Base-by-base conservation (phyloP, 2,329 filamentous ascomycete genomes). In the Chalaropsis ovoidea region DNA sequence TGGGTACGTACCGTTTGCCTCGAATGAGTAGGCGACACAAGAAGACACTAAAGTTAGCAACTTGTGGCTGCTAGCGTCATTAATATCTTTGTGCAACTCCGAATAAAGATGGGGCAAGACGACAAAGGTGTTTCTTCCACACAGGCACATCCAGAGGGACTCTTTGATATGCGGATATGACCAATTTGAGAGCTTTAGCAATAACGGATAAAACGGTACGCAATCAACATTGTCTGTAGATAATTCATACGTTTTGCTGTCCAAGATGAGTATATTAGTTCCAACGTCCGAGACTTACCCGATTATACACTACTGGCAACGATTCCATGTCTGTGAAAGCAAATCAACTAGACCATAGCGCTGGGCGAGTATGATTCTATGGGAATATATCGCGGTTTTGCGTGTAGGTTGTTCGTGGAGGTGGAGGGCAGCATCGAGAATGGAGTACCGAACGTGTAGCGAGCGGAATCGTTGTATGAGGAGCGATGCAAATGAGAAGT, bases 81-180 rank as follows among this genome's bases (percentile, higher is more conserved):
- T 41, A 64, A 6, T 63, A 22, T 17, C 24, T 56, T 66, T 66
- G 64, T 66, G 47, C 47, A 58, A 66, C 64, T 54, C 22, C 13
- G 35, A 31, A 63, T 45, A 35, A 56, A 60, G 11, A 45, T 31
- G 19, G 63, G 15, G 22, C 35, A 60, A 24, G 49, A 47, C 39
- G 42, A 60, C 63, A 45, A 45, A n/a, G 17, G 27, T 2, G 52
- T 10, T 8, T 15, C n/a, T 56, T 56, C 13, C 15, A 17, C 15
- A n/a, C 27, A 56, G 8, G 13, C 17, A 27, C 22, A 35, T 7
- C 7, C 13, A 10, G 52, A 17, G 11, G 17, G 17, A 27, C 15
- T 19, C 43, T n/a, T 47, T 1, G 15, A n/a, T n/a, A 47, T 19
- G 43, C n/a, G 3, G 3, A 19, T 47, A 7, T n/a, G 43, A 1